Base-by-base conservation (phyloP, 2,329 filamentous ascomycete species). In the Neofusicoccum parvum region DNA sequence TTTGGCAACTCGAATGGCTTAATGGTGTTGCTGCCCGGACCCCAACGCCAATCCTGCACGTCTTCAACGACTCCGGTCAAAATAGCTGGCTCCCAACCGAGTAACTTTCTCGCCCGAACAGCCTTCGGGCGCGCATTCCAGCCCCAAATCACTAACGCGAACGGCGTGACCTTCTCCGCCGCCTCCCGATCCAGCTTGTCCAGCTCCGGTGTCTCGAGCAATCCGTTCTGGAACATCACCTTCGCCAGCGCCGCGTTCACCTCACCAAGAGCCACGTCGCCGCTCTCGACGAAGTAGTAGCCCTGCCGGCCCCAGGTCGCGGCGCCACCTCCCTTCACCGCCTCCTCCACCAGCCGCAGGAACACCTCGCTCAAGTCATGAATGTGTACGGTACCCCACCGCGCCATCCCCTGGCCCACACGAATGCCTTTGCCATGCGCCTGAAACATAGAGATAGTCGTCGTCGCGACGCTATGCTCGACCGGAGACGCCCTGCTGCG, bases 201-300 rank as follows among this genome's bases (percentile, higher is more conserved):
- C 17, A 45, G 9, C 39, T 59, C 39, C 5, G 37, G 17, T 5
- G 54, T 12, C 5, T 14, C 5, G 27, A 59, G 15, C 39, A 45
- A 17, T 27, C 54, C 54, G 15, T 23, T 27, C 68, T 85, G 80
- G 51, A 81, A 79, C 0, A 86, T 87, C 48, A 70, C 73, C 67
- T 70, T 65, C 1, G 73, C 74, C 65, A 76, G 72, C 2, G 53
- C 56, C 17, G 68, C 65, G 3, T 86, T 80, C 7, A 90, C 73
- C 15, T 91, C 86, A 5, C 85, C 83, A 89, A 88, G 92, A 20
- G 77, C 78, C 72, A 89, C 86, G 62, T 84, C 78, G 1, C 87
- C 89, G 69, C 84, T 85, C 73, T 90, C 87, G 7, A 84, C 81
- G 68, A 92, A 87, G 77, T 88, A 92, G 69, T 92, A 92, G 17